A percentile compares a stretch with the other conserved stretches of the same genome.
These are phyloP conservation scores for Ceratobasidium sp. DNA, from an alignment of 1,284 basidiomycete species.

Conservation along the genomic window DNA sequence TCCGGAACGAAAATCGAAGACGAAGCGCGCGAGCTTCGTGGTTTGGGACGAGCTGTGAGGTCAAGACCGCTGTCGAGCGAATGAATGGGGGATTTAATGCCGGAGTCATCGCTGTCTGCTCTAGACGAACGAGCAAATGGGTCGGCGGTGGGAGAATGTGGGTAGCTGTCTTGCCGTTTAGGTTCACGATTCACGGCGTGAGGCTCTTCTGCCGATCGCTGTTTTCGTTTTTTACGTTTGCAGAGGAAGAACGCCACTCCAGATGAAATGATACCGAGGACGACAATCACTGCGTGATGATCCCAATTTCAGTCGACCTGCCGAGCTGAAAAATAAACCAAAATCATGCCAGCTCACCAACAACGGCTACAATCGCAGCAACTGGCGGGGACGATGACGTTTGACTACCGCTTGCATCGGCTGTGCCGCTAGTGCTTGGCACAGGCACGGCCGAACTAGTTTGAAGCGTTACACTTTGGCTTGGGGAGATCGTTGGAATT, in stretches of 20 bases:
- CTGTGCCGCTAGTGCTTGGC: neutral
- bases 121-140: constrained; percentile 9
- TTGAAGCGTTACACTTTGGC: neutral
- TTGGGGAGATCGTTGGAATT: neutral
- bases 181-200: constrained; percentile 24
- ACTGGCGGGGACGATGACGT: neutral
- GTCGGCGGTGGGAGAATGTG: neutral
- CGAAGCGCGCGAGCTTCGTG: constrained; percentile 39
- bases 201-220: constrained; percentile 1
- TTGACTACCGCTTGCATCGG: neutral
- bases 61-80: constrained; percentile 8
- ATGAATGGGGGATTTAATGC: neutral
- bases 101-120: neutral
- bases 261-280: constrained; percentile 1
- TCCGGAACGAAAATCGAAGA: constrained; percentile 40
- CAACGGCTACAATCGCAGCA: neutral
- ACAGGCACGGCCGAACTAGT: neutral
- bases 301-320: neutral
- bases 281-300: constrained; percentile 10
- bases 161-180: constrained; percentile 17
- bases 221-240: constrained; percentile 14
- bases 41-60: neutral
- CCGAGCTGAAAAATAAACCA: neutral
- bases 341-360: neutral
- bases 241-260: constrained; percentile 18